Evolutionary conservation across 1,284 basidiomycete genomes (phyloP), one percentile per base, ranked within the genome.

Genomic region (Takashimella koratensis): DNA sequence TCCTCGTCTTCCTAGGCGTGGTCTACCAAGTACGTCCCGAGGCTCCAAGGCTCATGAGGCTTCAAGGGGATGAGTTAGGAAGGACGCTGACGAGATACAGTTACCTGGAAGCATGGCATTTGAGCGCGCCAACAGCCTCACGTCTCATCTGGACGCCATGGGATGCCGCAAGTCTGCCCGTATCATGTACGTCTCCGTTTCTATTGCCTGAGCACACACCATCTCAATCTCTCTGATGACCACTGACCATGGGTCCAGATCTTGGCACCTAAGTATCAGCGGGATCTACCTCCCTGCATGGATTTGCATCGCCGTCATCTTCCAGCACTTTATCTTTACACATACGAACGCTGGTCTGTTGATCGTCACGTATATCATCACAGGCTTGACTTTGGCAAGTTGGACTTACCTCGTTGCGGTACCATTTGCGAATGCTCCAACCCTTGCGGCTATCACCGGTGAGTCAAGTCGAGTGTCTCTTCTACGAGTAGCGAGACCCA

Each of bases 141-240:
- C 86, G 0, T 76, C 81, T 6, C 84, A 87, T 62, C 81, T 88
- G 75, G 84, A 84, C 64, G 84, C 81, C 4, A 87, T 87, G 86
- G 87, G 86, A 5, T 79, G 87, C 26, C 70, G 81, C 3, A 84
- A 86, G 60, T 81, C 81, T 0, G 84, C 86, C 13, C 79, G 85
- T 21, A 81, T 87, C 49, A 60, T 83, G 83, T 83, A 62, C 19
- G 81, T 64, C 23, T 12, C 43, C 48, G 45, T 24, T 53, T 24
- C 6, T 16, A 52, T 25, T 22, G 8, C 11, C 13, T n/a, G n/a
- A 5, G 42, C 3, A n/a, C n/a, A n/a, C n/a, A n/a, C n/a, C n/a
- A n/a, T n/a, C n/a, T n/a, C n/a, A n/a, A n/a, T n/a, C n/a, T n/a
- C n/a, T n/a, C n/a, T n/a, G n/a, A n/a, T n/a, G n/a, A n/a, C n/a